These are phyloP conservation scores for Medicago arabica DNA, from an alignment of 306 rosid species.

Conservation along the genomic window DNA sequence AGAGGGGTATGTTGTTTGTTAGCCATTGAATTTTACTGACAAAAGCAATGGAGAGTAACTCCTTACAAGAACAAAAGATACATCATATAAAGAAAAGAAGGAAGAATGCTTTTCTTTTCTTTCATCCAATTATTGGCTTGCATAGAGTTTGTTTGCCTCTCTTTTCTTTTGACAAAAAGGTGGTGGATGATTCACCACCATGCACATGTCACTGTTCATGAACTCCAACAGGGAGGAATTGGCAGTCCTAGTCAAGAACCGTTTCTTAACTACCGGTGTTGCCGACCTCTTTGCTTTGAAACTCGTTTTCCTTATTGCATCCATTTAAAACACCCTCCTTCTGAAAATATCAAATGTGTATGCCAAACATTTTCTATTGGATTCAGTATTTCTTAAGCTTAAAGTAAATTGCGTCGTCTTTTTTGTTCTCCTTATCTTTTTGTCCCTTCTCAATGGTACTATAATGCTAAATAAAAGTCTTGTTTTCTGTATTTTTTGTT, in stretches of 20 bases:
- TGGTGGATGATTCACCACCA: too few species aligned
- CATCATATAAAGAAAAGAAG: not conserved
- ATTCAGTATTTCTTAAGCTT: too few species aligned
- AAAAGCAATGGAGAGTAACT: not conserved
- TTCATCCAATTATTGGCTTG: too few species aligned
- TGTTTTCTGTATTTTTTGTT: not conserved
- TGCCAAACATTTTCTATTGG: too few species aligned
- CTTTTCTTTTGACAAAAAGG: too few species aligned
- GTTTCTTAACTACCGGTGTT: not conserved
- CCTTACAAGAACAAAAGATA: not conserved
- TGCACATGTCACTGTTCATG: too few species aligned
- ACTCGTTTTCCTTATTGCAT: not conserved
- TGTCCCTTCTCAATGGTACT: too few species aligned
- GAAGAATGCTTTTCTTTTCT: not conserved
- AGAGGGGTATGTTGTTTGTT: constrained; percentile 2
- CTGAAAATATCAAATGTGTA: too few species aligned
- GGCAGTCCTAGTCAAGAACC: not conserved
- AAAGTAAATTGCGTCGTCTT: too few species aligned
- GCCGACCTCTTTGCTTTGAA: not conserved
- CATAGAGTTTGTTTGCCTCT: not conserved
- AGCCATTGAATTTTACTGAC: not conserved
- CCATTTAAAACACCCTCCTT: not conserved
- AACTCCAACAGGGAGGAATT: too few species aligned
- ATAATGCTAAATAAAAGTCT: not conserved
- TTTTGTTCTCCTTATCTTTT: too few species aligned